Percentiles rank a stretch among this genome's conserved stretches.
These are phyloP conservation scores for Plectosphaerella cucumerina DNA, from an alignment of 2,329 filamentous ascomycete genomes.

Conservation along the genomic window DNA sequence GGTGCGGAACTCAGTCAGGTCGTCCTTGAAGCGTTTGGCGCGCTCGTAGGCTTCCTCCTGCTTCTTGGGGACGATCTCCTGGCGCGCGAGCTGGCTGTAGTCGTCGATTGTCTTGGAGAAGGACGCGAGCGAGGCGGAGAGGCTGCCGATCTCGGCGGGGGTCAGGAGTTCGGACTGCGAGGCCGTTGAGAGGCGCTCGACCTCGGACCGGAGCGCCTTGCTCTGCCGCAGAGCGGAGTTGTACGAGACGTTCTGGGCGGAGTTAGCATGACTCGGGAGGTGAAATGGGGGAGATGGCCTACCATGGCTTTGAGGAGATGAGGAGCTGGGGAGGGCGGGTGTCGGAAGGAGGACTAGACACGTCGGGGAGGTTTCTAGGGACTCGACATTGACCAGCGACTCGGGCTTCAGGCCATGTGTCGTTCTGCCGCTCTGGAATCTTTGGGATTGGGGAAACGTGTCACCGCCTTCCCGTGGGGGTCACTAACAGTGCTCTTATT, in stretches of 20 bases:
- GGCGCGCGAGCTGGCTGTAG: conserved; percentile 78
- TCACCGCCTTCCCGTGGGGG: too few species aligned
- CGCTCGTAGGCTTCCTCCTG: conserved; percentile 86
- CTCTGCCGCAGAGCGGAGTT: conserved; percentile 84
- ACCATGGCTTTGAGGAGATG: too few species aligned
- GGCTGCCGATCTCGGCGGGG: conserved; percentile 55
- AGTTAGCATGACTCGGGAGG: conserved; percentile 23
- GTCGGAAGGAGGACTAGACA: too few species aligned
- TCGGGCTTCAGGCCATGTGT: too few species aligned
- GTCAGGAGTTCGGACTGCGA: conserved; percentile 60
- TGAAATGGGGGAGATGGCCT: too few species aligned
- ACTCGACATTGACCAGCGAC: too few species aligned
- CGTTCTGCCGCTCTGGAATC: too few species aligned
- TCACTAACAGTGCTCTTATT: too few species aligned
- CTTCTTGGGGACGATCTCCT: conserved; percentile 87
- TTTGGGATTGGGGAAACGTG: too few species aligned
- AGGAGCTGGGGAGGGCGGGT: too few species aligned
- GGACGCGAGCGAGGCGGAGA: conserved; percentile 71
- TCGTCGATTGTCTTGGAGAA: conserved; percentile 91
- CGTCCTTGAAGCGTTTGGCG: conserved; percentile 77
- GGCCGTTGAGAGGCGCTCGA: conserved; percentile 62
- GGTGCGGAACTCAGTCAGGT: conserved; percentile 74
- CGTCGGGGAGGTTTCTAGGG: too few species aligned
- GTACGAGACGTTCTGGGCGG: conserved; percentile 71
- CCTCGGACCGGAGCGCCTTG: conserved; percentile 71